Percentiles rank a stretch among this genome's conserved stretches.
These are phyloP conservation scores for Pestalotiopsis sp. DNA, from an alignment of 2,329 filamentous ascomycete species.

Conservation along the genomic window DNA sequence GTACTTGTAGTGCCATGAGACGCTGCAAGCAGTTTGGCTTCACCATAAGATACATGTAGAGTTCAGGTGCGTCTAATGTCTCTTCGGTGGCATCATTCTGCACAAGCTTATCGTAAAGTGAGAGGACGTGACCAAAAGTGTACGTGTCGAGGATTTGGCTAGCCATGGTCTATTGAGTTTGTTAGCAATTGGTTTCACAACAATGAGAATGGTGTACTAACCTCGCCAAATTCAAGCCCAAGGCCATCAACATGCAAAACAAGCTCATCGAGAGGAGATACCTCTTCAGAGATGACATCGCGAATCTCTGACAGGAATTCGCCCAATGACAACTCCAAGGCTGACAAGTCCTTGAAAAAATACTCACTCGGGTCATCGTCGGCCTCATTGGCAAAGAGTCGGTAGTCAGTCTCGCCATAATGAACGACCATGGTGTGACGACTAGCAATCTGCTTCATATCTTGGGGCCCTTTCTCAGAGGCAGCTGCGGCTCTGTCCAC, in stretches of 20 bases:
- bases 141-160: slow-evolving; percentile 30
- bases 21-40: slow-evolving; percentile 34
- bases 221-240: slow-evolving; percentile 35
- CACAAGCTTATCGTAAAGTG: slow-evolving; percentile 32
- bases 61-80: slow-evolving; percentile 24
- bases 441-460: slow-evolving; percentile 24
- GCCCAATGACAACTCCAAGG: slow-evolving; percentile 26
- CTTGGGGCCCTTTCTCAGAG: slow-evolving; percentile 15
- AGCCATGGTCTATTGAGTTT: slow-evolving; percentile 27
- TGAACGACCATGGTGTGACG: slow-evolving; percentile 31
- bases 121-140: slow-evolving; percentile 33
- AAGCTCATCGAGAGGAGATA: slow-evolving; percentile 36
- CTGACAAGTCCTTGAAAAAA: slow-evolving; percentile 32
- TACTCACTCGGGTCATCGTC: slow-evolving; percentile 35
- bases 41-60: slow-evolving; percentile 34
- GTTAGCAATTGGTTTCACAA: slow-evolving; percentile 20
- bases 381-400: slow-evolving; percentile 33
- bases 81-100: slow-evolving; percentile 29
- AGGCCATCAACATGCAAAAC: slow-evolving; percentile 35
- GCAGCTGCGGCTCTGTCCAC: not conserved
- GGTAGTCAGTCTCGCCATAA: slow-evolving; percentile 34
- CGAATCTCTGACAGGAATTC: slow-evolving; percentile 32
- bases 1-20: slow-evolving; percentile 32
- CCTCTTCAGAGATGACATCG: slow-evolving; percentile 32
- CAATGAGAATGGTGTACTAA: slow-evolving; percentile 18